These are phyloP conservation scores for Euphrasia confusa DNA, from an alignment of 257 asterid genomes.

Conservation along the genomic window DNA sequence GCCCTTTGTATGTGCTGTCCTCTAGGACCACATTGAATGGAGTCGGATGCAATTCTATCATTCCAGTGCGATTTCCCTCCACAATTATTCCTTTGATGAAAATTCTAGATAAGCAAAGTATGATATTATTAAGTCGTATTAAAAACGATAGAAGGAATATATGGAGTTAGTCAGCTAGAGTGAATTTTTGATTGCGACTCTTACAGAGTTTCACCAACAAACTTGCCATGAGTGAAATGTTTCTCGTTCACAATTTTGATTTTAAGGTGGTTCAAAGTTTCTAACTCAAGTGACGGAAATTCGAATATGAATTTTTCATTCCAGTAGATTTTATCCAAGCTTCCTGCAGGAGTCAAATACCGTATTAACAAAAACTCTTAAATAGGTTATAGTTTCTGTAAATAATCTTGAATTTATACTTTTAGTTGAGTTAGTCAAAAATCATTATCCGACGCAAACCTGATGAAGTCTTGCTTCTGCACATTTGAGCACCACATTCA, in stretches of 20 bases:
- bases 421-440: background rate
- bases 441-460: slow-evolving; percentile 27
- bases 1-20: slow-evolving; percentile 58
- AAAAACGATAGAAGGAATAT: background rate
- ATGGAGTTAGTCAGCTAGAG: background rate
- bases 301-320: slow-evolving; percentile 59
- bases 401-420: background rate
- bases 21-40: slow-evolving; percentile 38
- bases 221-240: slow-evolving; percentile 35
- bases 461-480: slow-evolving; percentile 55
- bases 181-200: background rate
- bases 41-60: slow-evolving; percentile 43
- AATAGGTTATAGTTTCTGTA: no score
- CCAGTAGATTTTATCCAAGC: slow-evolving; percentile 49
- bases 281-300: slow-evolving; percentile 36
- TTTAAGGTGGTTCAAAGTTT: slow-evolving; percentile 47
- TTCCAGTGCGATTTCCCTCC: slow-evolving; percentile 50
- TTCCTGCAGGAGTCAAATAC: slow-evolving; percentile 31
- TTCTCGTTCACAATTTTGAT: slow-evolving; percentile 58
- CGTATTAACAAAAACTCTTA: no score
- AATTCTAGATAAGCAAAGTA: slow-evolving; percentile 35
- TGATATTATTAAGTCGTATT: background rate
- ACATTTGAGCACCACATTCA: slow-evolving; percentile 57
- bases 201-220: slow-evolving; percentile 73
- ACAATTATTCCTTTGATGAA: slow-evolving; percentile 55